These are phyloP conservation scores for Graphilbum fragrans DNA, from an alignment of 2,329 filamentous ascomycete genomes.

Conservation along the genomic window DNA sequence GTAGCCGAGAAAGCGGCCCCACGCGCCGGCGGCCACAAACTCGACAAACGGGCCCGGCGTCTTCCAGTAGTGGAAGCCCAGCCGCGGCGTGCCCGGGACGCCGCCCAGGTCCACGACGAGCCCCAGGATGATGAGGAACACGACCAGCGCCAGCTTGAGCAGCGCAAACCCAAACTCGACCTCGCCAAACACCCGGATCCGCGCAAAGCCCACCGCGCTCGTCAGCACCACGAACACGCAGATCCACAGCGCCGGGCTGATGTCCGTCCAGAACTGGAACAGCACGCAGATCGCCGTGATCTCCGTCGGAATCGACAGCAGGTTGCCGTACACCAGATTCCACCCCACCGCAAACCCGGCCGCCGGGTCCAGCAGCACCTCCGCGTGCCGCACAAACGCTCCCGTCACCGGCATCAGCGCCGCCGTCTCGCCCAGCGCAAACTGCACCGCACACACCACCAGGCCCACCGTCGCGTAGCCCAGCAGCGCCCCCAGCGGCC, in stretches of 20 bases:
- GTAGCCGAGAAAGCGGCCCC: conserved; percentile 45
- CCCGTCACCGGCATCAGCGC: conserved; percentile 67
- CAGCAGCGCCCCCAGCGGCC: conserved; percentile 54
- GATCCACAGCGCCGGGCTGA: conserved; percentile 34
- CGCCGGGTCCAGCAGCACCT: conserved; percentile 41
- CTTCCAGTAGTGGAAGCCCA: conserved; percentile 39
- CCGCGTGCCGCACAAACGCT: conserved; percentile 52
- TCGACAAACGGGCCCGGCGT: conserved; percentile 34
- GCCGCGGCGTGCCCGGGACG: conserved; percentile 32
- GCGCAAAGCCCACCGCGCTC: conserved; percentile 36
- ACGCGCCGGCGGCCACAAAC: conserved; percentile 30
- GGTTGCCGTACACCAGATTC: conserved; percentile 38
- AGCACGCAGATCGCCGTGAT: conserved; percentile 50
- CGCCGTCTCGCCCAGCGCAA: conserved; percentile 58
- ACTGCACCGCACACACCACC: conserved; percentile 67
- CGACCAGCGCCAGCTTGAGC: conserved; percentile 47
- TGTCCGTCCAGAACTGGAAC: conserved; percentile 42
- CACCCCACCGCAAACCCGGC: conserved; percentile 35
- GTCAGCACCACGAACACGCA: conserved; percentile 36
- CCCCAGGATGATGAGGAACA: conserved; percentile 43
- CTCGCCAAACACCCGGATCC: conserved; percentile 47
- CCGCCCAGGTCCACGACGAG: conserved; percentile 45
- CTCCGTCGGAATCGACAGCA: conserved; percentile 32
- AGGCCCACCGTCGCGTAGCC: conserved; percentile 59
- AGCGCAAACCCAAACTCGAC: conserved; percentile 50